Percentiles rank a stretch among this genome's conserved stretches.
phyloP scores from a whole-genome alignment of 352 stramenopile species.

The Phytopythium cucurbitacearum region DNA sequence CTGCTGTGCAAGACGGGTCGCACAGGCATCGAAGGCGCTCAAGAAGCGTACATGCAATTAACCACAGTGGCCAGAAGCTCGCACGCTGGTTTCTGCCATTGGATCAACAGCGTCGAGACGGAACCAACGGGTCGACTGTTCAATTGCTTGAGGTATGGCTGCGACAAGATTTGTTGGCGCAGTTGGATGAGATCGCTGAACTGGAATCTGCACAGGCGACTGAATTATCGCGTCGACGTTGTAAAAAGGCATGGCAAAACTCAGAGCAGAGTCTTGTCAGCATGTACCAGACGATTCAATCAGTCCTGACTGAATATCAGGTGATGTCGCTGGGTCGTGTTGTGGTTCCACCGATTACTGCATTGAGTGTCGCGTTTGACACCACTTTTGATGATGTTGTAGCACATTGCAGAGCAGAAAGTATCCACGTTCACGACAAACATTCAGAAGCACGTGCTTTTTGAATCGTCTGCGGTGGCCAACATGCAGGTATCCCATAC shows the following conservation, averaged over 20 bases:
- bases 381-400: not conserved
- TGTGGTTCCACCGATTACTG: not conserved
- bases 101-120: constrained; percentile 69
- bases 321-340: constrained; percentile 16
- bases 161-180: not conserved
- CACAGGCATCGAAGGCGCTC: constrained; percentile 7
- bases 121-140: constrained; percentile 46
- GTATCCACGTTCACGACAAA: constrained; percentile 70
- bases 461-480: constrained; percentile 73
- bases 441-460: constrained; percentile 79
- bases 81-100: constrained; percentile 74
- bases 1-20: constrained; percentile 2
- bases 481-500: constrained; percentile 62
- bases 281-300: constrained; percentile 67
- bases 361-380: not conserved
- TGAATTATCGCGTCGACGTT: constrained; percentile 60
- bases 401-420: constrained; percentile 78
- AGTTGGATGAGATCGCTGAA: not conserved
- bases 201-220: constrained; percentile 29
- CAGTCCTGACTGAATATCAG: constrained; percentile 77
- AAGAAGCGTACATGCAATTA: constrained; percentile 24
- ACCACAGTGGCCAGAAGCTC: constrained; percentile 70
- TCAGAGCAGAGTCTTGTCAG: constrained; percentile 63
- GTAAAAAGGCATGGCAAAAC: constrained; percentile 47
- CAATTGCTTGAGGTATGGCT: constrained; percentile 47